Evolutionary conservation across 495 filamentous ascomycete species (phyloP).

Genomic region (Viridothelium virens): DNA sequence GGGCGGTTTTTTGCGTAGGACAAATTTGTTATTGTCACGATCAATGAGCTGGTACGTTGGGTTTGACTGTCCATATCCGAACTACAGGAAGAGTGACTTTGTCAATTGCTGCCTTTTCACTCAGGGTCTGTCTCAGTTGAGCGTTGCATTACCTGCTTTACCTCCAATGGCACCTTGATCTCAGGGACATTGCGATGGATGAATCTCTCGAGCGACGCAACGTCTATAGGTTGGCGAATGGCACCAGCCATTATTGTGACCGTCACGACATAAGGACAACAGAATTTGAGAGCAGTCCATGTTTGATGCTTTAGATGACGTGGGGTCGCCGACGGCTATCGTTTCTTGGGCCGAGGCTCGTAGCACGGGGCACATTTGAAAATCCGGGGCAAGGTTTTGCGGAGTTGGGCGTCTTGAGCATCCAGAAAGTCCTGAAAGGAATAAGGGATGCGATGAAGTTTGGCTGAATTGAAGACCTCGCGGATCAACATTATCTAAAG

Average conservation of each 20-base stretch:
- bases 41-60: constrained; percentile 86
- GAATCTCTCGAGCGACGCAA: constrained; percentile 67
- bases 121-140: neutral
- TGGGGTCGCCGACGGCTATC: no score
- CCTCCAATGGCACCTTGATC: constrained; percentile 70
- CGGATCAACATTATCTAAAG: no score
- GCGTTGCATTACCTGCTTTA: constrained; percentile 69
- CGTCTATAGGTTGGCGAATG: constrained; percentile 81
- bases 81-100: constrained; percentile 44
- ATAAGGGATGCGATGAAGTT: no score
- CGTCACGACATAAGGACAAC: neutral
- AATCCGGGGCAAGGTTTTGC: constrained; percentile 4
- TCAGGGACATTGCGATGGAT: constrained; percentile 64
- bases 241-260: constrained; percentile 68
- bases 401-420: no score
- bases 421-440: no score
- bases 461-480: no score
- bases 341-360: no score
- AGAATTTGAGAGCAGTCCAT: neutral
- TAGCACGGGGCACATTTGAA: no score
- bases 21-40: constrained; percentile 58
- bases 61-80: constrained; percentile 94
- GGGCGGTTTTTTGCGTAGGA: constrained; percentile 92
- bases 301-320: neutral
- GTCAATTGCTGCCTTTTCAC: constrained; percentile 1